Conservation (phyloP, 495 filamentous ascomycete genomes). For the Neurospora sp. region DNA sequence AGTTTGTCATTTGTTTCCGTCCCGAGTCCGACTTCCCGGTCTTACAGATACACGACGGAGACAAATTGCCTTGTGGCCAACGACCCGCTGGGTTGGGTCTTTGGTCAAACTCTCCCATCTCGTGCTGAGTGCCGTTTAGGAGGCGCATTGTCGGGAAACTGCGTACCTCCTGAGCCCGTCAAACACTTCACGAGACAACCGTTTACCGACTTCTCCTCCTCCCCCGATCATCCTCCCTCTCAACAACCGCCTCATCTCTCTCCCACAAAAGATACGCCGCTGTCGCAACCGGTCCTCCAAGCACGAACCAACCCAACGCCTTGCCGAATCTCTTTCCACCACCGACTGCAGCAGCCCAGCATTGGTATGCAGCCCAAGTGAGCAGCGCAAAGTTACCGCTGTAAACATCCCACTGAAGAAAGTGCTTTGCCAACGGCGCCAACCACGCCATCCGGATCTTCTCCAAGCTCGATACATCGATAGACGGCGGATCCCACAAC, state of each 20-base stretch:
- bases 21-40: not conserved
- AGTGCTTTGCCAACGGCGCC: constrained; percentile 38
- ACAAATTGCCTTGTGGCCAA: not conserved
- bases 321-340: constrained; percentile 28
- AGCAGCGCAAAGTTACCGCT: constrained; percentile 40
- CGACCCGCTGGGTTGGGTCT: not conserved
- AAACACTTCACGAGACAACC: not conserved
- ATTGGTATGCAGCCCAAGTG: constrained; percentile 44
- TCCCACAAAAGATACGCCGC: constrained; percentile 47
- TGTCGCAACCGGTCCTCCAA: constrained; percentile 42
- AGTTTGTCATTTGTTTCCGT: not conserved
- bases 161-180: not conserved
- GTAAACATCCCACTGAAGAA: constrained; percentile 51
- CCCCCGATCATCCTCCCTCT: not conserved
- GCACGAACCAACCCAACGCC: constrained; percentile 27
- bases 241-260: constrained; percentile 32
- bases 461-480: constrained; percentile 18
- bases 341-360: constrained; percentile 25
- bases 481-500: constrained; percentile 8
- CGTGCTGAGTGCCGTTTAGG: not conserved
- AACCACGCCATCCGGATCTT: constrained; percentile 24
- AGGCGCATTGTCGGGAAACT: not conserved
- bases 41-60: not conserved
- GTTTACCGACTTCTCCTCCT: not conserved
- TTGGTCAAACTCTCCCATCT: not conserved